phyloP scores from a whole-genome alignment of 148 eudicot species.

The Amaranthus hypochondriacus region DNA sequence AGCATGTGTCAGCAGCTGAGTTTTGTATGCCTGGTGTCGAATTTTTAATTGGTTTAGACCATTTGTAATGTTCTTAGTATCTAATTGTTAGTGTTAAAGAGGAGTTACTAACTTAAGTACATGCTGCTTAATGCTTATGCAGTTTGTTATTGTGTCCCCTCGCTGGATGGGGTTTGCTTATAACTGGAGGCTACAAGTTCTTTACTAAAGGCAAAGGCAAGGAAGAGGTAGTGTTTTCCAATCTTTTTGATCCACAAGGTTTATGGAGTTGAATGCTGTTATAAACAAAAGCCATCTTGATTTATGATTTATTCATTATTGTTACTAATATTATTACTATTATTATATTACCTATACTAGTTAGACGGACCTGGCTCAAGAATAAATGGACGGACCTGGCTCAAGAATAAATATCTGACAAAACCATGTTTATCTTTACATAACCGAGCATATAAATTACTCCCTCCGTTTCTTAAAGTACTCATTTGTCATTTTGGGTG shows the following conservation, averaged over 20 bases:
- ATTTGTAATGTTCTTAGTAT: neutral
- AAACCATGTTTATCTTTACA: too few relatives aligned
- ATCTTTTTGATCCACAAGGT: neutral
- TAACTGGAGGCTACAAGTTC: constrained; percentile 60
- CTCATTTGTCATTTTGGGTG: too few relatives aligned
- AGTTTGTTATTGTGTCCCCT: constrained; percentile 90
- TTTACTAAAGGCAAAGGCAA: constrained; percentile 62
- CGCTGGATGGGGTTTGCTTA: constrained; percentile 65
- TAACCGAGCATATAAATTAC: too few relatives aligned
- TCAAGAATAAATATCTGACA: neutral
- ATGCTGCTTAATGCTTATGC: constrained; percentile 29
- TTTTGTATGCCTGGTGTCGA: neutral
- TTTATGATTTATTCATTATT: neutral
- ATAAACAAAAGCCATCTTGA: neutral
- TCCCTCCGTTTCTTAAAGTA: too few relatives aligned
- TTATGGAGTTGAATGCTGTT: neutral
- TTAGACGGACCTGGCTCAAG: neutral
- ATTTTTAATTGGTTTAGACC: neutral
- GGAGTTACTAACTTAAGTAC: constrained; percentile 16
- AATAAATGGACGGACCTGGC: neutral
- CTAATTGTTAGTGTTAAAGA: neutral
- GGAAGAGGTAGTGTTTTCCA: constrained; percentile 49
- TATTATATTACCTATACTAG: neutral
- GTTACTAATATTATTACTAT: too few relatives aligned
- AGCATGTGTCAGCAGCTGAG: neutral